phyloP scores from a whole-genome alignment of 306 rosid genomes.

The Pyrus betulifolia region DNA sequence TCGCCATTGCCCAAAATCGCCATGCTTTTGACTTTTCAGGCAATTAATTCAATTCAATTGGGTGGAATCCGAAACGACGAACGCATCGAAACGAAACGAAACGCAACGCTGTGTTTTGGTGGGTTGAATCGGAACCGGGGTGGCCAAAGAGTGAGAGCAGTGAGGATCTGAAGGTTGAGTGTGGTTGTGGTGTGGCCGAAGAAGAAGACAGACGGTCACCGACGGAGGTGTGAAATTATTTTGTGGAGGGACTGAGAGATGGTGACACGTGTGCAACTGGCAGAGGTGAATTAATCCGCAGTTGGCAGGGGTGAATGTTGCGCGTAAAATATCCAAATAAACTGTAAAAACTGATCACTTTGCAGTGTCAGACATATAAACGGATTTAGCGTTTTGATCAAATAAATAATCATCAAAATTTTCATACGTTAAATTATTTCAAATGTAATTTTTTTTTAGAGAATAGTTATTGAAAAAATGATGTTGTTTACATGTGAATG shows the following conservation, averaged over 20 bases:
- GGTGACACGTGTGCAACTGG: not conserved
- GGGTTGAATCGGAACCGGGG: not conserved
- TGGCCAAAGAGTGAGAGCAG: not conserved
- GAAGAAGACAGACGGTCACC: not conserved
- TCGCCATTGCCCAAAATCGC: conserved; percentile 30
- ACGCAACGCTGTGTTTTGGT: not conserved
- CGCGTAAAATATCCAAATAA: not conserved
- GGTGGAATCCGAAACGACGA: not conserved
- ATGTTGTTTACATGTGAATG: too few species aligned
- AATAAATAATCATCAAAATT: too few species aligned
- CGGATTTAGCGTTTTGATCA: too few species aligned
- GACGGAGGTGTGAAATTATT: not conserved
- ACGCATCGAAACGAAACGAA: not conserved
- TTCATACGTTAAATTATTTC: too few species aligned
- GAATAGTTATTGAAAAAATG: too few species aligned
- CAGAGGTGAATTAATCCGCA: too few species aligned
- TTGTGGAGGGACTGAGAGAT: not conserved
- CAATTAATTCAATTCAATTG: not conserved
- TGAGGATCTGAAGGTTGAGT: not conserved
- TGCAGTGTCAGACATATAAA: not conserved
- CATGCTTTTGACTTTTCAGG: conserved; percentile 7
- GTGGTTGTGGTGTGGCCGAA: not conserved
- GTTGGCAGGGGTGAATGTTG: not conserved
- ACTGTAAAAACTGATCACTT: not conserved
- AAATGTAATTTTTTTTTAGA: too few species aligned